These are phyloP conservation scores for Candida piceae DNA, from an alignment of 805 yeast species.

Conservation along the genomic window DNA sequence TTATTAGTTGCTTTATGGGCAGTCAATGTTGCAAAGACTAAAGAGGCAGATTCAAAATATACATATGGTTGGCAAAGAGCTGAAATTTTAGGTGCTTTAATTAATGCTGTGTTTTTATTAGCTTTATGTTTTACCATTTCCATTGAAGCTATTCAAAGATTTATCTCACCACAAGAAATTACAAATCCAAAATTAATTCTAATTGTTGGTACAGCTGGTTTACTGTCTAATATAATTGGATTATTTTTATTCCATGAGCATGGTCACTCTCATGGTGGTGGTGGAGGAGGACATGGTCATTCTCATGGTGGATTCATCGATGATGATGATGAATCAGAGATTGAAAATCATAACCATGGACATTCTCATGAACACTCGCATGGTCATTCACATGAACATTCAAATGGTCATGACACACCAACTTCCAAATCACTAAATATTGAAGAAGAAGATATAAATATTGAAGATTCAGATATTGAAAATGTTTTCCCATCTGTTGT, in stretches of 20 bases:
- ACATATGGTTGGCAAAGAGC: conserved; percentile 99
- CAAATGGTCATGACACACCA: not conserved
- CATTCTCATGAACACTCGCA: conserved; percentile 11
- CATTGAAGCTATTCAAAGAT: conserved; percentile 88
- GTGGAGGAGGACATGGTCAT: conserved; percentile 24
- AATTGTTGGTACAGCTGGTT: conserved; percentile 78
- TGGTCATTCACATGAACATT: conserved; percentile 19
- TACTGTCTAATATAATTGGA: conserved; percentile 78
- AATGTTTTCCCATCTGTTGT: conserved; percentile 27
- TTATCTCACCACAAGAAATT: conserved; percentile 73
- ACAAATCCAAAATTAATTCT: conserved; percentile 79
- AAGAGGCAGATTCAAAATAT: conserved; percentile 79
- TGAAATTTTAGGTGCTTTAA: conserved; percentile 89
- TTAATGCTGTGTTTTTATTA: conserved; percentile 87
- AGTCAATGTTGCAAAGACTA: conserved; percentile 77
- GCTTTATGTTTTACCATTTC: conserved; percentile 90
- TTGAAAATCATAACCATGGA: conserved; percentile 11
- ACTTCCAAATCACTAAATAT: not conserved
- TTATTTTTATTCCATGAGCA: conserved; percentile 85
- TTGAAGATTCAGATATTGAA: conserved; percentile 21
- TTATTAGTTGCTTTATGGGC: conserved; percentile 94
- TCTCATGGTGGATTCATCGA: conserved; percentile 21
- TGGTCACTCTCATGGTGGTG: conserved; percentile 51
- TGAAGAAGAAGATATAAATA: conserved; percentile 1
- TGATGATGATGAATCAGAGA: conserved; percentile 12